A percentile compares a stretch with the other conserved stretches of the same genome.
phyloP scores from a whole-genome alignment of 2,329 filamentous ascomycete genomes.

The Verticillium albo-atrum region DNA sequence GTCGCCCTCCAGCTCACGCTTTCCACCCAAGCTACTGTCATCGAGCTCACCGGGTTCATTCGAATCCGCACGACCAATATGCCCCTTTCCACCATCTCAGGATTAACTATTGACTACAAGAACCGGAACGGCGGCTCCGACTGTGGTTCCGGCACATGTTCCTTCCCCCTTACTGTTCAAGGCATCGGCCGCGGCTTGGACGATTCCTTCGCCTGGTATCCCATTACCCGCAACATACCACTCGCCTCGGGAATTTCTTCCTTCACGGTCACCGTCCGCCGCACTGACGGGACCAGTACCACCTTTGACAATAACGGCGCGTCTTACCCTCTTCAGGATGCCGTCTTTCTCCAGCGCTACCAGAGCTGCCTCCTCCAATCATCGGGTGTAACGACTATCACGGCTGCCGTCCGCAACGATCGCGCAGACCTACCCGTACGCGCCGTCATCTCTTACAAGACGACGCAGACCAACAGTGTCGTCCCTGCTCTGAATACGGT shows the following conservation, averaged over 20 bases:
- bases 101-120: slow-evolving; percentile 50
- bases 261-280: slow-evolving; percentile 49
- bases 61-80: slow-evolving; percentile 50
- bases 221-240: slow-evolving; percentile 45
- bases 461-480: slow-evolving; percentile 31
- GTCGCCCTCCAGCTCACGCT: slow-evolving; percentile 52
- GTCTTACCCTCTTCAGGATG: slow-evolving; percentile 50
- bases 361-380: slow-evolving; percentile 50
- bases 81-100: slow-evolving; percentile 34
- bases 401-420: slow-evolving; percentile 46
- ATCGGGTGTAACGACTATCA: slow-evolving; percentile 36
- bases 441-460: slow-evolving; percentile 39
- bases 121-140: slow-evolving; percentile 44
- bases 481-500: slow-evolving; percentile 34
- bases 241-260: slow-evolving; percentile 57
- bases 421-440: slow-evolving; percentile 33
- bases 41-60: slow-evolving; percentile 51
- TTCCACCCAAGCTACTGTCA: slow-evolving; percentile 37
- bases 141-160: slow-evolving; percentile 37
- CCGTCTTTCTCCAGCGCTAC: slow-evolving; percentile 47
- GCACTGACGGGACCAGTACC: slow-evolving; percentile 39
- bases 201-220: slow-evolving; percentile 54
- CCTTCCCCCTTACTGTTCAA: slow-evolving; percentile 38
- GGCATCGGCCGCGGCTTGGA: slow-evolving; percentile 53
- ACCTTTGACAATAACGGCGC: slow-evolving; percentile 54